Base-by-base conservation (phyloP, 148 eudicot genomes). In the Fagopyrum tataricum region DNA sequence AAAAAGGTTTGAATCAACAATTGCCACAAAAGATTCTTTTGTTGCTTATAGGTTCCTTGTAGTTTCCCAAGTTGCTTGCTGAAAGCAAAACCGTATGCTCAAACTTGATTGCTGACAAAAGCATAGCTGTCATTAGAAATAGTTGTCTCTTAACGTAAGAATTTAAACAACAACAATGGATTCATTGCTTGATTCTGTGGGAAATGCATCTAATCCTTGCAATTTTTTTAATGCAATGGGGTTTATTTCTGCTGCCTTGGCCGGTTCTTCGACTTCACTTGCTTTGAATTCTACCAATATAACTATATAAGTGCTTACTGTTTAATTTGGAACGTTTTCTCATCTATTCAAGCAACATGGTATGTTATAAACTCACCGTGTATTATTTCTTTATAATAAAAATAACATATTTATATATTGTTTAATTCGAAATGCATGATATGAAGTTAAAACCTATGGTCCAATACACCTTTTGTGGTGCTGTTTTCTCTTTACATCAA, bases 101-200 rank as follows among this genome's bases (percentile, higher is more conserved):
- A 62, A 13, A 62, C 13, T 37, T 62, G 68, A 17, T 61, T 61
- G 67, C 67, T 61, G 40, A 61, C 67, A 24, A 61, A 24, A 61
- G 1, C 68, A 11, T 31, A 62, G 68, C 41, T 62, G 43, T 62
- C 68, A 26, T 62, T 24, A 40, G 26, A 53, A 10, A 23, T 62
- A 23, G 67, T 40, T 26, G 14, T 61, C 67, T 24, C 17, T 24
- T 61, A 40, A 61, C 67, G 17, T 4, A 11, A 12, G 7, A 13
- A 61, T 40, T 12, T 5, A 24, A 24, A 61, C 67, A 24, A 21
- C 24, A 23, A 12, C 17, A 24, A 24, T 4, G 67, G 67, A 39
- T 23, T 11, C 0, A 61, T 26, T 61, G 40, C 24, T 61, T 61
- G 11, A 61, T 61, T 24, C 40, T 61, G 67, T 61, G 7, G 7